phyloP scores from a whole-genome alignment of 805 yeast species.

The Ogataea pilisensis region DNA sequence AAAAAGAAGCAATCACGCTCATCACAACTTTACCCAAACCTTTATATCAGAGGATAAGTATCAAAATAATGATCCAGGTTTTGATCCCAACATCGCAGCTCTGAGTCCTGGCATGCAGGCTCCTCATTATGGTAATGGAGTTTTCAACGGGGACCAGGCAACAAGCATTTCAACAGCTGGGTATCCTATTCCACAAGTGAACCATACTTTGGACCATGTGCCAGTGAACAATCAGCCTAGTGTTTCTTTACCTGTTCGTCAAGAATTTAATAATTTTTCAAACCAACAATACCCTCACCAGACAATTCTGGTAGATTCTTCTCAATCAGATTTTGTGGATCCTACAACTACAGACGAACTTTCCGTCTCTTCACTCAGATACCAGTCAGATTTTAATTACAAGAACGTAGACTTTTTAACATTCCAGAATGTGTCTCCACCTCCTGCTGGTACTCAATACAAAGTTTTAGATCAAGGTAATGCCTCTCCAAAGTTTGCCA shows the following conservation, averaged over 20 bases:
- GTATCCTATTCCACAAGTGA: neutral
- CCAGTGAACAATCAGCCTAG: neutral
- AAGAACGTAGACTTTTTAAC: slow-evolving; percentile 54
- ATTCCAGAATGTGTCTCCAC: slow-evolving; percentile 76
- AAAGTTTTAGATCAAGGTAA: slow-evolving; percentile 77
- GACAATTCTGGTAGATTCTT: neutral
- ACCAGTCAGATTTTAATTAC: slow-evolving; percentile 31
- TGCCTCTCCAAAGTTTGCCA: slow-evolving; percentile 73
- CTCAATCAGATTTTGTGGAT: neutral
- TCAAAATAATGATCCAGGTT: slow-evolving; percentile 8
- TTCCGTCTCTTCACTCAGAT: slow-evolving; percentile 35
- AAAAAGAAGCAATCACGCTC: slow-evolving; percentile 26
- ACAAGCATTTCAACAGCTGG: neutral
- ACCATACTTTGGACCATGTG: neutral
- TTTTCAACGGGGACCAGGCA: neutral
- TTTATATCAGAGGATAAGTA: slow-evolving; percentile 3
- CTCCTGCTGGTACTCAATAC: slow-evolving; percentile 71
- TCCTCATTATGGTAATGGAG: slow-evolving; percentile 11
- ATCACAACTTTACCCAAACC: slow-evolving; percentile 21
- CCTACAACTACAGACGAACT: slow-evolving; percentile 22
- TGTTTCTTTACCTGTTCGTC: slow-evolving; percentile 2
- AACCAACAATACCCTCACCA: slow-evolving; percentile 3
- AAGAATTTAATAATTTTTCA: neutral
- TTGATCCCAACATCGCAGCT: slow-evolving; percentile 33
- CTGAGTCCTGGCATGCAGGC: slow-evolving; percentile 26